Evolutionary conservation across 768 basidiomycete genomes (phyloP).

Genomic region (Multifurca ochricompacta): DNA sequence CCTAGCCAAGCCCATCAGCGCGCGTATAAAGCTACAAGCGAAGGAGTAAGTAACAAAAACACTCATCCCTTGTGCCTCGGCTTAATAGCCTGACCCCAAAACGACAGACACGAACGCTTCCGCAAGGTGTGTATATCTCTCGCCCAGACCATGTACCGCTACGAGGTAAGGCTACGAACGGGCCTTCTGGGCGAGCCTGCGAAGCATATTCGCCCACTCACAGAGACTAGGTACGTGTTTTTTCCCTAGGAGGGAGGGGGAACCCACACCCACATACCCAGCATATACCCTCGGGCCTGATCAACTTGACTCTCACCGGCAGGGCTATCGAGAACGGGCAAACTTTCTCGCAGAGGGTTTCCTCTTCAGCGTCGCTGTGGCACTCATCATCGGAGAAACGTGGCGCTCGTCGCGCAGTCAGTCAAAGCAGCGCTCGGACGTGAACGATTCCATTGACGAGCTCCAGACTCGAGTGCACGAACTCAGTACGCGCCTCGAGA

Average conservation of each 20-base stretch:
- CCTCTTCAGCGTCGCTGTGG: slow-evolving; percentile 68
- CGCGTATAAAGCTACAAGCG: slow-evolving; percentile 5
- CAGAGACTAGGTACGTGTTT: slow-evolving; percentile 55
- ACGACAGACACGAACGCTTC: slow-evolving; percentile 59
- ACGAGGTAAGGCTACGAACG: slow-evolving; percentile 64
- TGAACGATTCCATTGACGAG: slow-evolving; percentile 64
- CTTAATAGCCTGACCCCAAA: not conserved
- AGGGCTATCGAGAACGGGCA: slow-evolving; percentile 85
- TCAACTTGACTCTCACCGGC: not conserved
- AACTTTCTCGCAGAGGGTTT: slow-evolving; percentile 82
- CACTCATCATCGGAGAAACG: slow-evolving; percentile 66
- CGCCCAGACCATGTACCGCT: slow-evolving; percentile 70
- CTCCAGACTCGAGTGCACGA: slow-evolving; percentile 41
- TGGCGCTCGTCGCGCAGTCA: slow-evolving; percentile 67
- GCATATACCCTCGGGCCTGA: no score
- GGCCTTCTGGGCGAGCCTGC: slow-evolving; percentile 72
- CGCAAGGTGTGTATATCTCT: slow-evolving; percentile 62
- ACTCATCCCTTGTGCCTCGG: not conserved
- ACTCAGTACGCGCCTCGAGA: slow-evolving; percentile 35
- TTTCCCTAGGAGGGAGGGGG: no score
- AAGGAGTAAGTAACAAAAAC: slow-evolving; percentile 24
- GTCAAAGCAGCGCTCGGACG: slow-evolving; percentile 59
- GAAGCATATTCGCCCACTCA: slow-evolving; percentile 64
- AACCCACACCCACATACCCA: no score
- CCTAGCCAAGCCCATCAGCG: slow-evolving; percentile 66